Base-by-base conservation (phyloP, 805 yeast genomes). In the Ogataea angusta region DNA sequence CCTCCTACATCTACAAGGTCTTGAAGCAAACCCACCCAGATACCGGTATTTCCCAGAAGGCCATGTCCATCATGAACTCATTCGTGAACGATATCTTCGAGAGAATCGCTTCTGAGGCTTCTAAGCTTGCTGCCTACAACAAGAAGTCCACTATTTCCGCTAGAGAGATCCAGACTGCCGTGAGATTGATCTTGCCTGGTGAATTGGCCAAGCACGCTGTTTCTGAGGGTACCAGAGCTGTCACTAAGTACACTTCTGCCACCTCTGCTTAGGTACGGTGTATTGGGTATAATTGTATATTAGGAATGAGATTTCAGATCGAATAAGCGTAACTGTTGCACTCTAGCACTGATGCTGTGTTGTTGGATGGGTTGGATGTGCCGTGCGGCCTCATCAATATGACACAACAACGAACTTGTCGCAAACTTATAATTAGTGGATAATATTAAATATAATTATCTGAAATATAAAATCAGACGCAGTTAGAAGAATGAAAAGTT, bases 11-110 rank as follows among this genome's bases (percentile, higher is more conserved):
- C 69, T 91, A 90, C 93, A 91, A 91, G 75, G 97, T 90, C 56
- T 84, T 91, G 69, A 90, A 90, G 75, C 97, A 91, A 80, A 90
- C 97, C 51, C 98, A 91, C 75, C 98, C 97, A 71, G 97, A 91
- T 71, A 91, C 98, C 51, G 98, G 97, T 87, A 91, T 91, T 69
- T 90, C 98, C 60, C 95, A 89, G 75, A 86, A 88, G 69, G 96
- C 98, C 53, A 91, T 91, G 96, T 88, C 96, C 54, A 91, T 91
- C 70, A 83, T 91, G 91, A 91, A 91, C 85, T 91, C 97, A 31
- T 91, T 91, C 61, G 97, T 91, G 59, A 90, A 89, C 75, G 97
- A 91, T 73, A 88, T 90, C 67, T 91, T 90, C 67, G 97, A 90
- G 78, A 90, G 98, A 79, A 85, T 91, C 62, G 97, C 97, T 60